Conservation (phyloP, 1,139 yeast species). For the Candida neerlandica region DNA sequence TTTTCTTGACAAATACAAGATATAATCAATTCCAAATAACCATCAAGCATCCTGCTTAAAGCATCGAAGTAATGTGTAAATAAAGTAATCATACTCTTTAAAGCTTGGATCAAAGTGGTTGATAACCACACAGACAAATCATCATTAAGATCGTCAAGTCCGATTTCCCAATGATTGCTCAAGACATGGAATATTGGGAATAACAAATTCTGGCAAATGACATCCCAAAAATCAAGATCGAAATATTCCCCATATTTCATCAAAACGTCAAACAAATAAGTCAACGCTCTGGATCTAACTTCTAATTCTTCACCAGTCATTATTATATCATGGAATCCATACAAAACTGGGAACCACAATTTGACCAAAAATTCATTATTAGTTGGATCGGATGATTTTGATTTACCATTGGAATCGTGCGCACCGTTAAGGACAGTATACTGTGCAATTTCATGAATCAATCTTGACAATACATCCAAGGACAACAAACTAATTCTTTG, state of each 20-base stretch:
- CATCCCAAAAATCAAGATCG: constrained; percentile 77
- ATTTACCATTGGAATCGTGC: constrained; percentile 15
- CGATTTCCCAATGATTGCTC: constrained; percentile 74
- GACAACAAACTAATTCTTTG: constrained; percentile 83
- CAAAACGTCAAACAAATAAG: constrained; percentile 77
- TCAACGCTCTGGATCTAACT: constrained; percentile 87
- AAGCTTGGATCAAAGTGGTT: constrained; percentile 93
- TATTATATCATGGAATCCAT: constrained; percentile 82
- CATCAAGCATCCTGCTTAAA: constrained; percentile 71
- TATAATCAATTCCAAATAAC: constrained; percentile 72
- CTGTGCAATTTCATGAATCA: constrained; percentile 62
- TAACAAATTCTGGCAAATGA: constrained; percentile 71
- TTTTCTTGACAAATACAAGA: constrained; percentile 96
- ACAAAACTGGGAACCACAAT: constrained; percentile 81
- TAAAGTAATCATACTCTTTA: constrained; percentile 82
- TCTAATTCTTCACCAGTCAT: constrained; percentile 95
- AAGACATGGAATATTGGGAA: constrained; percentile 90
- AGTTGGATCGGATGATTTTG: constrained; percentile 18
- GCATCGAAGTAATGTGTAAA: constrained; percentile 79
- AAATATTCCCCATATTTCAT: constrained; percentile 80
- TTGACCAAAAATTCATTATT: constrained; percentile 45
- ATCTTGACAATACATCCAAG: constrained; percentile 68
- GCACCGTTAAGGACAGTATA: constrained; percentile 27
- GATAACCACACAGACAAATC: constrained; percentile 94
- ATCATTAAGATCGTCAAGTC: constrained; percentile 58